Base-by-base conservation (phyloP, 371 early-diverging fungal genomes). In the Apophysomyces elegans region DNA sequence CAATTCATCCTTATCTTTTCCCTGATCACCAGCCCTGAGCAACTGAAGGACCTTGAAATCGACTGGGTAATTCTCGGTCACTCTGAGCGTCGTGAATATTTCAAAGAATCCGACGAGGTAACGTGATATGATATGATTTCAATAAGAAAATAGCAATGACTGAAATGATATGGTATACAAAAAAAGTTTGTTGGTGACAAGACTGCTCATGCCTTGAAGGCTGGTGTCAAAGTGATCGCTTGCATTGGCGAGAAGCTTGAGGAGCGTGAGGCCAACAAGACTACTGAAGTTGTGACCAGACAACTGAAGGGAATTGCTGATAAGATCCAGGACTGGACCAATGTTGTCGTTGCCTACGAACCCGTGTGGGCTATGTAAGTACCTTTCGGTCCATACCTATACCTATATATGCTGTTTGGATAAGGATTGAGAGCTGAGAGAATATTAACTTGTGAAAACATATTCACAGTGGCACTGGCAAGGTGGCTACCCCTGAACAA, bases 271-370 rank as follows among this genome's bases (percentile, higher is more conserved):
- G 85, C 90, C 50, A 86, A 87, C 76, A 78, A 86, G 74, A 97
- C 99, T 69, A 84, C 89, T 74, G 88, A 92, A 11, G 95, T 99
- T 45, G 89, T 98, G 62, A 88, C 91, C 80, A 84, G 91, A 57
- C 99, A 99, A 85, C 84, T 99, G 66, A 87, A 86, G 76, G 93
- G 93, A 62, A 90, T 93, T 71, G 86, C 90, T 68, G 81, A 84
- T 41, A 70, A 83, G 38, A 70, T 92, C 69, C 75, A 81, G 59
- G 93, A 95, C 85, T 96, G 96, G 98, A 78, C 85, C 64, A 86
- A 94, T 74, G 90, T 99, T 64, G 98, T 98, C 41, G 84, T 99
- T 81, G 99, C 99, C 70, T 99, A 99, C 79, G 99, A 99, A 86
- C 99, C 99, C 62, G 98, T 99, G 60, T 99, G 99, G 99, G 99